phyloP scores from a whole-genome alignment of 257 asterid species.

The Penstemon newberryi region DNA sequence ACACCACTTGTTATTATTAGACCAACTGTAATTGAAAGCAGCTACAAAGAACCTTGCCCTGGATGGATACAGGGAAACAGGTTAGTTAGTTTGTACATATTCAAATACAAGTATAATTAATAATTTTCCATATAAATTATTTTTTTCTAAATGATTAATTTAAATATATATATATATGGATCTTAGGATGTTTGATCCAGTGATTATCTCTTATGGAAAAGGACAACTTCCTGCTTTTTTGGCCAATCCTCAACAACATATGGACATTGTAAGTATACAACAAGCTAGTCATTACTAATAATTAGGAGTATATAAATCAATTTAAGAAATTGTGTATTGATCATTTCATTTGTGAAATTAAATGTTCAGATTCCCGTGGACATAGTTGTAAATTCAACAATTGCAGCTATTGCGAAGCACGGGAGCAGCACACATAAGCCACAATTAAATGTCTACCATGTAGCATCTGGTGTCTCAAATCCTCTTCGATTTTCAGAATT shows the following conservation, averaged over 20 bases:
- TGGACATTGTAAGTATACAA: slow-evolving; percentile 18
- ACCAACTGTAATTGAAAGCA: slow-evolving; percentile 26
- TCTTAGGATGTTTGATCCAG: slow-evolving; percentile 26
- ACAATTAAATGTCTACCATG: slow-evolving; percentile 20
- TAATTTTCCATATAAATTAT: background rate
- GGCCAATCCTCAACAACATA: slow-evolving; percentile 20
- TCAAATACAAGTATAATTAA: too few species aligned
- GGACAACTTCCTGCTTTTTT: slow-evolving; percentile 31
- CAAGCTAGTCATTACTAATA: too few species aligned
- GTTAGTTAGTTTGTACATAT: background rate
- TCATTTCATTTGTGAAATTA: background rate
- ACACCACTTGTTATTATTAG: slow-evolving; percentile 28
- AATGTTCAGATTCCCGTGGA: slow-evolving; percentile 30
- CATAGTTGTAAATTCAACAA: slow-evolving; percentile 31
- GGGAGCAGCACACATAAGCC: slow-evolving; percentile 8
- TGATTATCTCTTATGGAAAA: slow-evolving; percentile 26
- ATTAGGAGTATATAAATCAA: too few species aligned
- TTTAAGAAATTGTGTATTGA: too few species aligned
- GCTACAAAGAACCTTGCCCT: slow-evolving; percentile 27
- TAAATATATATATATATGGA: background rate
- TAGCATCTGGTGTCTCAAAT: slow-evolving; percentile 9
- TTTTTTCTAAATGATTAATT: background rate
- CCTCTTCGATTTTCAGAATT: slow-evolving; percentile 1
- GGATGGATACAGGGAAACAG: slow-evolving; percentile 40
- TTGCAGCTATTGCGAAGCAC: slow-evolving; percentile 32